phyloP scores from a whole-genome alignment of 2,329 filamentous ascomycete genomes.

The Pseudomassariella vexata region DNA sequence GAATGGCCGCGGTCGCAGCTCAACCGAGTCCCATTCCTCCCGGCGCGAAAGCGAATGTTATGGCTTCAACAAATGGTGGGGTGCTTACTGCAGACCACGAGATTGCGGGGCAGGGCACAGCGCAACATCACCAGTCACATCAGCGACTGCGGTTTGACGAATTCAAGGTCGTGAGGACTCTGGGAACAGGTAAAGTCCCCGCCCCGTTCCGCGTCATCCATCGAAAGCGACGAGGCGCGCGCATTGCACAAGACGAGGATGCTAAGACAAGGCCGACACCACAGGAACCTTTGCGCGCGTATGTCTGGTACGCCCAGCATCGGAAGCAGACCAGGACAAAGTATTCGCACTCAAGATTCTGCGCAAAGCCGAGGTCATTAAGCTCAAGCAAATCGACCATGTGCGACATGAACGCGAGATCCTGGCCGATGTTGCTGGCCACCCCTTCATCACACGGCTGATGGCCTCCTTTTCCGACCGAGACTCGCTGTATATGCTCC shows the following conservation, averaged over 20 bases:
- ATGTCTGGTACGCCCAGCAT: slow-evolving; percentile 65
- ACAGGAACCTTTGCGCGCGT: slow-evolving; percentile 76
- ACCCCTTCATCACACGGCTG: slow-evolving; percentile 79
- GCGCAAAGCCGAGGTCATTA: slow-evolving; percentile 66
- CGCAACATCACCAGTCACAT: slow-evolving; percentile 23
- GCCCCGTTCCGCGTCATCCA: too few species aligned
- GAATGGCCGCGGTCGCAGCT: slow-evolving; percentile 13
- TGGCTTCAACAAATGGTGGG: slow-evolving; percentile 7
- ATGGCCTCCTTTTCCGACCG: slow-evolving; percentile 73
- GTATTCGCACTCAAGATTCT: slow-evolving; percentile 82
- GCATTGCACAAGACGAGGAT: background rate
- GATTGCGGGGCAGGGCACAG: slow-evolving; percentile 2
- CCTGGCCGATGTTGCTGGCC: slow-evolving; percentile 69
- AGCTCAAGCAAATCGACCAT: slow-evolving; percentile 81
- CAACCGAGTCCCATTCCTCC: slow-evolving; percentile 9
- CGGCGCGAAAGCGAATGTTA: slow-evolving; percentile 5
- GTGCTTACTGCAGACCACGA: slow-evolving; percentile 2
- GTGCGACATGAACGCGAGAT: slow-evolving; percentile 78
- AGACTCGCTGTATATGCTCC: slow-evolving; percentile 75
- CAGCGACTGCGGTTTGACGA: slow-evolving; percentile 44
- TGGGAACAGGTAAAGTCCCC: slow-evolving; percentile 62
- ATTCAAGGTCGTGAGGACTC: slow-evolving; percentile 68
- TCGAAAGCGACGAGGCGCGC: too few species aligned
- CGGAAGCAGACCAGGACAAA: slow-evolving; percentile 46
- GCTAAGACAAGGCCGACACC: background rate